Evolutionary conservation across 768 basidiomycete species (phyloP), one percentile per base, ranked within the genome.

Genomic region (Mrakia hoshinonis): DNA sequence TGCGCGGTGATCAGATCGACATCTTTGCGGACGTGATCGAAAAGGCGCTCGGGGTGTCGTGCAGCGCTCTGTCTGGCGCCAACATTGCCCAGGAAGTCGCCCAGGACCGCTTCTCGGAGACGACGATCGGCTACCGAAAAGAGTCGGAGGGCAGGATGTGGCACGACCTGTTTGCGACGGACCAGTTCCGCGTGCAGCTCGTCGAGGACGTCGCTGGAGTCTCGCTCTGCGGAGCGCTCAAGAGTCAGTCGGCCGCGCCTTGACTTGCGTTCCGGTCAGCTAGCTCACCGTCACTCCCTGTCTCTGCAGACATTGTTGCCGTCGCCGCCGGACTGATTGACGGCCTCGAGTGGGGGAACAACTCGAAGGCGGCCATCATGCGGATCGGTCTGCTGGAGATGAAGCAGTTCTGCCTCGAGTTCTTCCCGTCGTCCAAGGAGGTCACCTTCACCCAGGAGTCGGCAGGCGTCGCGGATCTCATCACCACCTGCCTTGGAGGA

Each of bases 21-120:
- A 80, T 83, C 75, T 82, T 81, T 74, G 79, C 81, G 26, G 81
- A 82, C 66, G 77, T 81, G 24, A 82, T 83, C 74, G 76, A 79
- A 51, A 74, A 79, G 31, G 74, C 77, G 31, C 78, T 83, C 31
- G 80, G 79, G 22, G 77, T 82, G 61, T 77, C 78, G 15, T 81
- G 80, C 70, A 80, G 81, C 7, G 80, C 81, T 2, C 75, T 83
- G n/a, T 43, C 49, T 36, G 83, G 83, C 5, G 83, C 83, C 52
- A 83, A 83, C 75, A 83, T 83, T 69, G 83, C 83, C 48, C 76
- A 79, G 62, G 82, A 83, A 75, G 82, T 83, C 55, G 82, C 82
- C 1, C 75, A 69, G 39, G 82, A 81, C 61, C 73, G 76, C 47
- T 82, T 82, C 76, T 80, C 79, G 24, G 82, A 83, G 77, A 83